These are phyloP conservation scores for Nematocida sp. DNA, from an alignment of 371 early-diverging fungal genomes.

Conservation along the genomic window DNA sequence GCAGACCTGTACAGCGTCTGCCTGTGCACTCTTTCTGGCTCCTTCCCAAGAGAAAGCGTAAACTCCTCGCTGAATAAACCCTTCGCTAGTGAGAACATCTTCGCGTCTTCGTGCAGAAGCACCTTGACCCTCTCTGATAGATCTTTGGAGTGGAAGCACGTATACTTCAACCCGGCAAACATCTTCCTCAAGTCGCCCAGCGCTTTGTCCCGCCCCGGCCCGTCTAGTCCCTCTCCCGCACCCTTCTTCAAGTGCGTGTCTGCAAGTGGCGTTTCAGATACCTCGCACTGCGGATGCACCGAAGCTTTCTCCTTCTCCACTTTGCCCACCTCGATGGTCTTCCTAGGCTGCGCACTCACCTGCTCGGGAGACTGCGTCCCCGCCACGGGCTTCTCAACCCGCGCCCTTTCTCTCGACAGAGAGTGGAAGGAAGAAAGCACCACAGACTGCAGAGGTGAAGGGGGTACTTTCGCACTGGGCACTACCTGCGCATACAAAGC, in stretches of 20 bases:
- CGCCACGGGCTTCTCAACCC: no score
- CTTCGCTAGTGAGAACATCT: conserved; percentile 1
- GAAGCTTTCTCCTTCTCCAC: no score
- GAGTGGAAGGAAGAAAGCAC: no score
- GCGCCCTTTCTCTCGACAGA: no score
- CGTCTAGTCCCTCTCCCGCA: not conserved
- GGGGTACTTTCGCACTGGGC: no score
- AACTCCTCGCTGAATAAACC: conserved; percentile 22
- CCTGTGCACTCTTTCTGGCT: conserved; percentile 21
- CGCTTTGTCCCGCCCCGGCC: not conserved
- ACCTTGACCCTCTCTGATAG: not conserved
- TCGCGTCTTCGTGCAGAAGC: not conserved
- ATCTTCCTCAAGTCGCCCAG: not conserved
- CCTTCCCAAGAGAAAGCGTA: not conserved
- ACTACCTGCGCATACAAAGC: no score
- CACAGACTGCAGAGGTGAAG: no score
- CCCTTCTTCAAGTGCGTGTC: not conserved
- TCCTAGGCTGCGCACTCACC: no score
- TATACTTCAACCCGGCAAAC: conserved; percentile 34
- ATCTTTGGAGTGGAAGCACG: conserved; percentile 18
- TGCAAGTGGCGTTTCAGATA: not conserved
- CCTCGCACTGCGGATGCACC: no score
- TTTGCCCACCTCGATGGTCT: no score
- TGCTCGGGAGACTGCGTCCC: no score
- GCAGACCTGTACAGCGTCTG: conserved; percentile 15